Percentiles rank a stretch among this genome's conserved stretches.
Conservation (phyloP, 2,329 filamentous ascomycete genomes). For the Cercospora citrullina region DNA sequence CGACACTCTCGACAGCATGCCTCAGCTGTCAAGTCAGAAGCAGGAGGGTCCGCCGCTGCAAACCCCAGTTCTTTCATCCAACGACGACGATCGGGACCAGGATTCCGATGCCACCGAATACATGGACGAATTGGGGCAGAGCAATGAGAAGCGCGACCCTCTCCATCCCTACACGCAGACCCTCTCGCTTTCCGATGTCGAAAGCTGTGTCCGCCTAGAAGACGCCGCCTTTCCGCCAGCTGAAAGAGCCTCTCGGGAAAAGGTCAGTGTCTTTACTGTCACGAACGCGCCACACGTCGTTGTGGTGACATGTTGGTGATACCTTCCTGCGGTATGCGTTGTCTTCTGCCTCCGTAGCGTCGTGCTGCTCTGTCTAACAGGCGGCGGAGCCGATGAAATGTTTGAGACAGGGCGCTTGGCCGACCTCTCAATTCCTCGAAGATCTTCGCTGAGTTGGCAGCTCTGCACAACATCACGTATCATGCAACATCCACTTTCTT, state of each 20-base stretch:
- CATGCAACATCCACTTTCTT: slow-evolving; percentile 6
- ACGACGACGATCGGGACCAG: slow-evolving; percentile 10
- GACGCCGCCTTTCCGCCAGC: slow-evolving; percentile 58
- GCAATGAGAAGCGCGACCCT: slow-evolving; percentile 48
- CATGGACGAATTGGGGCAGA: slow-evolving; percentile 20
- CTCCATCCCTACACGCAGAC: slow-evolving; percentile 74
- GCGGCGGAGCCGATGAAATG: not conserved
- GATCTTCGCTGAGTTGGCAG: slow-evolving; percentile 11
- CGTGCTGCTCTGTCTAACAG: slow-evolving; percentile 23
- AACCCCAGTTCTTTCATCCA: not conserved
- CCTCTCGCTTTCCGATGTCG: slow-evolving; percentile 65
- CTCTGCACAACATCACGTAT: slow-evolving; percentile 20
- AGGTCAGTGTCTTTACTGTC: slow-evolving; percentile 49
- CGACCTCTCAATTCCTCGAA: slow-evolving; percentile 1
- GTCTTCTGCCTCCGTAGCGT: slow-evolving; percentile 26
- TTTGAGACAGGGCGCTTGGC: slow-evolving; percentile 1
- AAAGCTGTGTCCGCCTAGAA: slow-evolving; percentile 62
- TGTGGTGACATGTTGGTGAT: slow-evolving; percentile 30
- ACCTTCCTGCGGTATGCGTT: slow-evolving; percentile 34
- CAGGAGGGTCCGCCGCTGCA: slow-evolving; percentile 29
- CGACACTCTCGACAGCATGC: slow-evolving; percentile 37
- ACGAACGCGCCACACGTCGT: slow-evolving; percentile 18
- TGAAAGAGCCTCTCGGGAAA: slow-evolving; percentile 60
- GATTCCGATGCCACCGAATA: slow-evolving; percentile 19
- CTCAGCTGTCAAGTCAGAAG: slow-evolving; percentile 38